Evolutionary conservation across 140 eudicot genomes (phyloP).

Genomic region (Flaveria floridana): DNA sequence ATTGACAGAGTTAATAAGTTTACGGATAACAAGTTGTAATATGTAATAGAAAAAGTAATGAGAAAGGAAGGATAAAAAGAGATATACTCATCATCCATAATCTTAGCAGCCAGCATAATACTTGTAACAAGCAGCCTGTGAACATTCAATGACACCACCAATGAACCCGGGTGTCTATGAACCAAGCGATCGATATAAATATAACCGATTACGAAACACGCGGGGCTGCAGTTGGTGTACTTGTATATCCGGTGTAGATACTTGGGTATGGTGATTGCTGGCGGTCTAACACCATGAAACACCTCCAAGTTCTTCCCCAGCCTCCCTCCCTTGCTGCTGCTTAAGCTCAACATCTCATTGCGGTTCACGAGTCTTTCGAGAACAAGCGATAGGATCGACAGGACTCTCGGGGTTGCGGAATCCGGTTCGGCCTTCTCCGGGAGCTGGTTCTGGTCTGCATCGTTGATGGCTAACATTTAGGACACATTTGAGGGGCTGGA

Average conservation of each 20-base stretch:
- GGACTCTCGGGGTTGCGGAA: slow-evolving; percentile 65
- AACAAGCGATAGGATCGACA: slow-evolving; percentile 56
- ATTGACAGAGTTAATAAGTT: too few relatives aligned
- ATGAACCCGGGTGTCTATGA: slow-evolving; percentile 71
- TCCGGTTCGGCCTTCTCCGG: slow-evolving; percentile 55
- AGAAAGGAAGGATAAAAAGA: slow-evolving; percentile 1
- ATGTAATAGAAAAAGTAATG: not conserved
- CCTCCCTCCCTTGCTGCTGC: slow-evolving; percentile 21
- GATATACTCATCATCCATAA: slow-evolving; percentile 87
- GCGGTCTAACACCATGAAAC: slow-evolving; percentile 80
- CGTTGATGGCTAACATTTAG: slow-evolving; percentile 58
- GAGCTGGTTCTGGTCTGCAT: slow-evolving; percentile 46
- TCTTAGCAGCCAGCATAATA: slow-evolving; percentile 91
- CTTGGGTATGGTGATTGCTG: slow-evolving; percentile 70
- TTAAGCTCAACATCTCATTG: slow-evolving; percentile 41
- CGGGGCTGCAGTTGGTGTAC: slow-evolving; percentile 88
- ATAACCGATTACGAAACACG: slow-evolving; percentile 94
- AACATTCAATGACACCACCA: slow-evolving; percentile 77
- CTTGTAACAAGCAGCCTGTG: slow-evolving; percentile 83
- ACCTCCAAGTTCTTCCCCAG: slow-evolving; percentile 62
- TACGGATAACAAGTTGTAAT: too few relatives aligned
- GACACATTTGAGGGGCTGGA: slow-evolving; percentile 36
- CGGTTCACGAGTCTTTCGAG: slow-evolving; percentile 77
- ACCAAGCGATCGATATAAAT: slow-evolving; percentile 80
- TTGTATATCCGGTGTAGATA: slow-evolving; percentile 85